Evolutionary conservation across 345 rosid species (phyloP), one percentile per base, ranked within the genome.

Genomic region (Kandelia obovata): DNA sequence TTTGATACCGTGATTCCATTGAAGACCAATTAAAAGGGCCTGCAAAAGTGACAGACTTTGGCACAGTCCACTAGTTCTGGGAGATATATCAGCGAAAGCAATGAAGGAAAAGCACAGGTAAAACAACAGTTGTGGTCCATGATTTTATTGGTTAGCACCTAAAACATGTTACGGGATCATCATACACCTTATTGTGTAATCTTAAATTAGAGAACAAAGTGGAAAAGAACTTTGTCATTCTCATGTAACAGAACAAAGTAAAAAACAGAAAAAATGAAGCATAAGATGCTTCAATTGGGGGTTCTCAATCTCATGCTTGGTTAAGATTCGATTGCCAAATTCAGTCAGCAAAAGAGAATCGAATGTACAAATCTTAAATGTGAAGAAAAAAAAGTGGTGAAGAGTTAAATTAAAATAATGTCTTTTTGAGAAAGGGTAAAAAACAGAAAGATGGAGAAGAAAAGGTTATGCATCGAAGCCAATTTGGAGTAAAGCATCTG

Each of bases 281-380:
- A 82, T 80, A 62, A 63, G 85, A 80, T 85, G 80, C 86, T 77
- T 65, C 31, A 68, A 58, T 67, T 71, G 65, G 82, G 75, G 86
- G 86, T 70, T 69, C 57, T 74, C 8, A 13, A 46, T 68, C 62
- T 61, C 63, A 31, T 65, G 64, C 58, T 67, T 65, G 13, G 77
- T 77, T 82, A 76, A 75, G 80, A 80, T 76, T 76, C 76, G 25
- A 66, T 70, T 53, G 52, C 65, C 69, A 61, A 81, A 68, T 75
- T 71, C 66, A 70, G 80, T 79, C 82, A 75, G 73, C 74, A 65
- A 55, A 53, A 75, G 73, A 20, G 53, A 75, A 55, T 69, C 63
- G 53, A 61, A 64, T 53, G 56, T 55, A 65, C 53, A 53, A 78
- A 67, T 51, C 56, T 56, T 43, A 27, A 20, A 35, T 53, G 51